Base-by-base conservation (phyloP, 805 yeast genomes). In the Komagataella pseudopastoris region DNA sequence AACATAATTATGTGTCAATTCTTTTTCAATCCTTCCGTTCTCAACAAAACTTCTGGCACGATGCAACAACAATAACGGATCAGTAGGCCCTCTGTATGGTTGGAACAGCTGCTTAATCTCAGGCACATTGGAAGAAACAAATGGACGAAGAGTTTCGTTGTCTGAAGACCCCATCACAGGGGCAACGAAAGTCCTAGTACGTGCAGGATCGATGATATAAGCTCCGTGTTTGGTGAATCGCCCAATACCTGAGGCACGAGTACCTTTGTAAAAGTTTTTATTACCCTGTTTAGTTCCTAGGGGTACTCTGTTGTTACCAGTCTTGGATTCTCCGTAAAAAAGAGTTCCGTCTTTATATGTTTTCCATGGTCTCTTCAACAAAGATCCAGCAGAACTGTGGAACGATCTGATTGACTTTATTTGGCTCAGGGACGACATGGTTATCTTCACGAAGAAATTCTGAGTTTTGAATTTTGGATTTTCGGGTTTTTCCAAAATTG, bases 201-300 rank as follows among this genome's bases (percentile, higher is more conserved):
- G 88, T 47, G 69, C 67, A 88, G 95, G 91, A 69, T 87, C 77
- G 55, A 93, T 77, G 6, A 78, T 71, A 66, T 88, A 93, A 20
- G 78, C 76, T 51, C 96, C 97, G 54, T 73, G 75, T 43, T 74
- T 71, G 51, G 93, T 85, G 62, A 83, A 80, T 51, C 72, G 74
- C 64, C 99, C 99, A 55, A 88, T 80, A 66, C 97, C 97, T 3
- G 95, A 78, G 4, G 99, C 87, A 53, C 97, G 79, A 20, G 98
- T 93, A 72, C 99, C 99, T 67, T 93, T 93, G 71, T 93, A 93
- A 70, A 75, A 86, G 59, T 86, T 83, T 71, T 90, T 89, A 69
- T 93, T 91, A 61, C 99, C 98, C 64, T 88, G 88, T 61, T 93
- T 93, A 20, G 96, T 84, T 20, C 96, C 85, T 59, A 91, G 71